Base-by-base conservation (phyloP, 108 stramenopile species). In the Cyclotella sp. region DNA sequence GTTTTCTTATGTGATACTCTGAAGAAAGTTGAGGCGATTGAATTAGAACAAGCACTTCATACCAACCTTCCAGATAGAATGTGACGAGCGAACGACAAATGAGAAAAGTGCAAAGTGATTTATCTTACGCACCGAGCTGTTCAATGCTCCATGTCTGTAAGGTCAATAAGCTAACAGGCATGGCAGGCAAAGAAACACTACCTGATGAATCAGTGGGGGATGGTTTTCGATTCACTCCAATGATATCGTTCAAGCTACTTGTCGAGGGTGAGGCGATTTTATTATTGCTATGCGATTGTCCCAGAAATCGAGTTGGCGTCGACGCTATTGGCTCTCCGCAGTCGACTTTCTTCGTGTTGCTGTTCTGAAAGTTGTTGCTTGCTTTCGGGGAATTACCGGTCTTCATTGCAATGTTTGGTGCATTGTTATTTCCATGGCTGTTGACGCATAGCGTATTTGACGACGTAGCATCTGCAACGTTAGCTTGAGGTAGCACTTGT, bases 1-100 rank as follows among this genome's bases (percentile, higher is more conserved):
- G 79, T 39, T 86, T 61, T 26, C 76, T 66, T 14, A 85, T 83
- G 63, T 94, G 90, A 57, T 86, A 42, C 53, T 94, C 93, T 72
- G 66, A 45, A 51, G 51, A 27, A 45, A 16, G 27, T 34, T 16
- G 28, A 15, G 26, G 16, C 3, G 13, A 52, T 11, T 21, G 21
- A 3, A 26, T 18, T 22, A 58, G 22, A 13, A 58, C 1, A 24
- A 21, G 13, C 13, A 58, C 24, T n/a, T n/a, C 4, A 58, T 7
- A 26, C 34, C 2, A 34, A 34, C 2, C 34, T 34, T 2, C 34
- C 34, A 34, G 6, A 34, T 58, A 9, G 5, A 26, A 58, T 28
- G 22, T 27, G 13, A 58, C 24, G 6, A 49, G 9, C 6, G 3
- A 16, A 49, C 2, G 47, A 49, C 47, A 3, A 49, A 49, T 16